Evolutionary conservation across 108 stramenopile species (phyloP), one percentile per base, ranked within the genome.

Genomic region (Thalassiosira profunda): DNA sequence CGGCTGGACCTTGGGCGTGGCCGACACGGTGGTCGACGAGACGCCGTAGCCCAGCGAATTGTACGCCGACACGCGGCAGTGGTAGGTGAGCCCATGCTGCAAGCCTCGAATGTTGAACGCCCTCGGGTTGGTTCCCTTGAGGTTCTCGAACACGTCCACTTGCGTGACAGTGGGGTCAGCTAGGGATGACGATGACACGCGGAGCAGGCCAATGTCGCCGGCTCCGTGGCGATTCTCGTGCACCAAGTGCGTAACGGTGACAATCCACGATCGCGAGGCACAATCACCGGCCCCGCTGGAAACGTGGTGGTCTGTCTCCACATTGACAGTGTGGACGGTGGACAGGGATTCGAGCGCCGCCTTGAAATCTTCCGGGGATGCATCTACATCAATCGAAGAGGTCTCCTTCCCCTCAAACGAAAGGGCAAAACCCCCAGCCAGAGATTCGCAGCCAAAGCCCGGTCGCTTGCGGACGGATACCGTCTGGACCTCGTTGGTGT

Each of bases 401-500:
- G 92, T 93, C 15, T 55, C 63, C 28, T 83, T 60, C 72, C 88
- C 93, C 56, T 90, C 88, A 53, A 93, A 96, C 15, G 67, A 46
- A 11, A 96, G 83, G 0, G 71, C 64, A 72, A 95, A 96, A 21
- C 61, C 65, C 1, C 92, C 95, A 36, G 63, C 54, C 9, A 85
- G 49, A 17, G 66, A 42, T 60, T 79, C 65, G 25, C 70, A 76
- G 17, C 63, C 56, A 26, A 71, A 81, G 1, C 80, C 74, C 29
- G 41, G 54, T 51, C 30, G 28, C 40, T 76, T 75, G 7, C 68
- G 67, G 5, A 81, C 61, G 7, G 76, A 66, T 21, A 89, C 61
- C 7, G 83, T 80, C 76, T 96, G 95, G 41, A 90, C 75, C 68
- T 96, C 95, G 41, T 85, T 63, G 5, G 93, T 89, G 82, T 71